Evolutionary conservation across 2,329 filamentous ascomycete species (phyloP), one percentile per base, ranked within the genome.

Genomic region (Emericellopsis cladophorae): DNA sequence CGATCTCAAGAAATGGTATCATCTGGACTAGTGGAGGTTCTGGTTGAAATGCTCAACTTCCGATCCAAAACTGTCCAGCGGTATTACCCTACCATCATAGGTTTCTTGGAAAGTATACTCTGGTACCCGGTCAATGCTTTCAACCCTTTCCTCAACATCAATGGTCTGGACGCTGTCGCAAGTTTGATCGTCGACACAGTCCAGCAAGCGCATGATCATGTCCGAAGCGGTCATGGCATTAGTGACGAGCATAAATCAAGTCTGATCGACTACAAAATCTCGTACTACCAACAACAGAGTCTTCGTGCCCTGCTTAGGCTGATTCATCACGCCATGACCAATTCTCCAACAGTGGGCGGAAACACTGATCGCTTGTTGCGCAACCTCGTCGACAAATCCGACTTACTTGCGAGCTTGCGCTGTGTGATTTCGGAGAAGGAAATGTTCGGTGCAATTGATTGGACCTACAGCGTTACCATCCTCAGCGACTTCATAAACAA

Each of bases 401-500:
- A 84, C 45, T 70, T 98, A 36, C 70, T 98, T 36, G 74, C 70
- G 18, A 86, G 84, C 43, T 70, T 99, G 39, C 80, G 85, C 41
- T 72, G 79, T 31, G 85, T 98, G 36, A 83, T 95, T 47, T 79
- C 82, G 47, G 83, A 94, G 51, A 81, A 84, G 31, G 69, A 69
- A 40, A 70, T 80, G 31, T 99, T 89, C 56, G 92, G 92, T 11
- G 92, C 90, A 2, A 82, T 92, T 44, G 87, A 96, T 5, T 99
- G 92, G 92, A 95, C 88, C 38, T 89, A 89, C 56, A 84, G 88
- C 7, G 86, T 95, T 46, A 89, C 82, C 41, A 90, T 95, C 42
- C 68, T 98, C 39, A 92, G 86, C 54, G 90, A 87, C 51, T 98
- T 98, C 60, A 94, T 99, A 52, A 93, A 99, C 62, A 95, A 96